These are phyloP conservation scores for Nitzschia palea DNA, from an alignment of 108 stramenopile species.

Conservation along the genomic window DNA sequence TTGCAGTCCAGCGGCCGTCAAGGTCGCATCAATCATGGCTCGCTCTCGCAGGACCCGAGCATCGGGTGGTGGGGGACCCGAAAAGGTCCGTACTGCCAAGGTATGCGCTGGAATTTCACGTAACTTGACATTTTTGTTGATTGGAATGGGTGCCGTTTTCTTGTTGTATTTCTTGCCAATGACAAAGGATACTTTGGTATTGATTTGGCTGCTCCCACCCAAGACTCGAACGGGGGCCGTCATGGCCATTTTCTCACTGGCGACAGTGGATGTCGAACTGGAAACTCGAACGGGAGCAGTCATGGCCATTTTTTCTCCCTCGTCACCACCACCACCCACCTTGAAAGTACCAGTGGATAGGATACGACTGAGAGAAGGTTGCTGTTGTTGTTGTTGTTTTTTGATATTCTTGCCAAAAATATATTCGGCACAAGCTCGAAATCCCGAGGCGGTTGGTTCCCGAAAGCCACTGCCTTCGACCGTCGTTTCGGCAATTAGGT, in stretches of 20 bases:
- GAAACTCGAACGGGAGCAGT: conserved; percentile 50
- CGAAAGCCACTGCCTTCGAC: conserved; percentile 45
- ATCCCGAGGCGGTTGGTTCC: conserved; percentile 38
- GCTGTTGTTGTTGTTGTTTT: not conserved
- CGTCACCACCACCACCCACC: too few species aligned
- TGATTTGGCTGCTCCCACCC: conserved; percentile 23
- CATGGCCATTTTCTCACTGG: conserved; percentile 61
- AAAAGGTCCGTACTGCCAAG: conserved; percentile 52
- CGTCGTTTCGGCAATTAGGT: conserved; percentile 62
- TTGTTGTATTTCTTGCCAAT: conserved; percentile 60
- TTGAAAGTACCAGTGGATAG: too few species aligned
- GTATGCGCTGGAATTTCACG: conserved; percentile 45
- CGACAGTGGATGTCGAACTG: conserved; percentile 3
- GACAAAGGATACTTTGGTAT: conserved; percentile 58
- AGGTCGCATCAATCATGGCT: conserved; percentile 25
- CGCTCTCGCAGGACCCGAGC: conserved; percentile 42
- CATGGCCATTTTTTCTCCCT: conserved; percentile 59
- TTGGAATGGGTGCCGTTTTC: conserved; percentile 56
- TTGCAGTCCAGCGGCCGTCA: conserved; percentile 40
- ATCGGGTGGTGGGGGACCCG: conserved; percentile 62
- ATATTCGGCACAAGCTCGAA: conserved; percentile 58
- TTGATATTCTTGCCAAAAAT: conserved; percentile 68
- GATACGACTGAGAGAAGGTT: not conserved
- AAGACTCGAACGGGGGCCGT: conserved; percentile 53
- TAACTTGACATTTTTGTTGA: conserved; percentile 42